Conservation (phyloP, 495 filamentous ascomycete species). For the Aspergillus egyptiacus region DNA sequence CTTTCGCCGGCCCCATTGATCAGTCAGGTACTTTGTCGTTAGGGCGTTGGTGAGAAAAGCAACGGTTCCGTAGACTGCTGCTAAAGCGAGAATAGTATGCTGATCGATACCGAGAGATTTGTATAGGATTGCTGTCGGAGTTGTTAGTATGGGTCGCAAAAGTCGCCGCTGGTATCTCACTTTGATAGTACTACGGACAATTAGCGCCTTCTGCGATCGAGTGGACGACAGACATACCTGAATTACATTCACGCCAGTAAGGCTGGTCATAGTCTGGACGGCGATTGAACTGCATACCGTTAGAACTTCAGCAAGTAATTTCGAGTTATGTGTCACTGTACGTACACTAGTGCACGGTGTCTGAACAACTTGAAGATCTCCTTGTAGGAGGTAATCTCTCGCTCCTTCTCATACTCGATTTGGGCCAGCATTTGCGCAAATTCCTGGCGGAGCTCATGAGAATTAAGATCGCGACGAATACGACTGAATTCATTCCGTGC, state of each 20-base stretch:
- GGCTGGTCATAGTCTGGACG: conserved; percentile 53
- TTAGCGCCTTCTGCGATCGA: neutral
- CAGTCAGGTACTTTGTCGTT: conserved; percentile 49
- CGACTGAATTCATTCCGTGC: conserved; percentile 45
- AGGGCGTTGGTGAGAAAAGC: conserved; percentile 49
- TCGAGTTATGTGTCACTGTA: conserved; percentile 3
- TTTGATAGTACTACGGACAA: conserved; percentile 45
- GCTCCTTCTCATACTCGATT: conserved; percentile 56
- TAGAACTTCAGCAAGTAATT: too few species aligned
- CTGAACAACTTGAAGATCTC: conserved; percentile 50
- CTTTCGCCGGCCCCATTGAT: conserved; percentile 58
- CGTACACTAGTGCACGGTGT: conserved; percentile 45
- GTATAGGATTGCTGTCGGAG: conserved; percentile 41
- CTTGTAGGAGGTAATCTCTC: conserved; percentile 46
- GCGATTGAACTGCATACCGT: conserved; percentile 41
- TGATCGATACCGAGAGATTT: conserved; percentile 50
- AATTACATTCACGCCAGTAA: conserved; percentile 54
- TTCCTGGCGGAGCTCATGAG: conserved; percentile 46
- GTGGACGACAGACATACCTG: conserved; percentile 28
- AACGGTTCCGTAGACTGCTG: conserved; percentile 50
- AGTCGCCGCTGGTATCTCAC: conserved; percentile 20
- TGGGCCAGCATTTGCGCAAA: conserved; percentile 51
- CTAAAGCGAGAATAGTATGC: conserved; percentile 47
- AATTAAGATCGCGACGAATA: conserved; percentile 44
- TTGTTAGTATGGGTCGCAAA: neutral